phyloP scores from a whole-genome alignment of 2,329 filamentous ascomycete genomes.

The Sclerotinia borealis region DNA sequence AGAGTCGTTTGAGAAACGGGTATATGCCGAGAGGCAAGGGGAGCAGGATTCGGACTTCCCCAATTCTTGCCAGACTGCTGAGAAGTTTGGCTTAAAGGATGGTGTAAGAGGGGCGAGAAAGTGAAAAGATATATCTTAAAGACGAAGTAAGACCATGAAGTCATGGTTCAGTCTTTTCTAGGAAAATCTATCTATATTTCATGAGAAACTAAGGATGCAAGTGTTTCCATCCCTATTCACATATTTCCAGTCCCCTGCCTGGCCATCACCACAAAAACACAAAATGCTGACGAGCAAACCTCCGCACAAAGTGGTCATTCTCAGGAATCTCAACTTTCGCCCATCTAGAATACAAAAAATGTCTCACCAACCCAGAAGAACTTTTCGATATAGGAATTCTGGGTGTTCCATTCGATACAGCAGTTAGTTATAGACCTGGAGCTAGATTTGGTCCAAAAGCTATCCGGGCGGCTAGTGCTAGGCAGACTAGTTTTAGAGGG shows the following conservation, averaged over 20 bases:
- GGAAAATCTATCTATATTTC: not conserved
- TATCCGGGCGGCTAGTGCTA: slow-evolving; percentile 75
- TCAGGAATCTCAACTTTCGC: slow-evolving; percentile 71
- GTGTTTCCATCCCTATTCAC: not conserved
- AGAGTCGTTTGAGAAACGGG: no score
- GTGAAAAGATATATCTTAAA: not conserved
- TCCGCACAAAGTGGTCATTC: slow-evolving; percentile 52
- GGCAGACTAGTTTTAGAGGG: slow-evolving; percentile 73
- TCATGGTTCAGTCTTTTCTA: not conserved
- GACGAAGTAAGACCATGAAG: not conserved
- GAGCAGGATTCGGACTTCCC: not conserved
- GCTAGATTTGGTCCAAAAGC: slow-evolving; percentile 82
- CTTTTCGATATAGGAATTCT: slow-evolving; percentile 66
- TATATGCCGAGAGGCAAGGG: not conserved
- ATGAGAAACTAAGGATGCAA: not conserved
- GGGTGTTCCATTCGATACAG: slow-evolving; percentile 69
- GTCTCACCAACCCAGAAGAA: slow-evolving; percentile 54
- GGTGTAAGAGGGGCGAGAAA: not conserved
- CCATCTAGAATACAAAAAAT: slow-evolving; percentile 63
- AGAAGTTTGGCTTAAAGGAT: not conserved
- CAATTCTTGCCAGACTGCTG: not conserved
- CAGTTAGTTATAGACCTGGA: slow-evolving; percentile 62
- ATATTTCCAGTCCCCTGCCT: not conserved
- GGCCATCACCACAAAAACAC: no score
- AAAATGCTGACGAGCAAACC: not conserved